These are phyloP conservation scores for Cryomyces minteri DNA, from an alignment of 495 filamentous ascomycete genomes.

Conservation along the genomic window DNA sequence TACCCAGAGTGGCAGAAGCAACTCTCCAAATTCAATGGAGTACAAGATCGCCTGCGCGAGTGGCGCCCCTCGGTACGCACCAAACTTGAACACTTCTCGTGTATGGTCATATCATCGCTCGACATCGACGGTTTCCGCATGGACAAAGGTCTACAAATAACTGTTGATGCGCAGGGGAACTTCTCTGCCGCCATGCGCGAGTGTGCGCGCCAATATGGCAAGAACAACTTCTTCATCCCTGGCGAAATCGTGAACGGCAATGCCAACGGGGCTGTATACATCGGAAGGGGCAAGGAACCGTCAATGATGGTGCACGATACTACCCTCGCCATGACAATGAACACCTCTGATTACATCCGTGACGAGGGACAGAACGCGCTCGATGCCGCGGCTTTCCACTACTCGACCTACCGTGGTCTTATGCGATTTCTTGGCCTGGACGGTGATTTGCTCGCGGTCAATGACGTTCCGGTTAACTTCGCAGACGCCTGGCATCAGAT, in stretches of 20 bases:
- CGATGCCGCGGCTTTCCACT: conserved; percentile 52
- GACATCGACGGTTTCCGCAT: conserved; percentile 32
- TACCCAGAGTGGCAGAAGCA: conserved; percentile 40
- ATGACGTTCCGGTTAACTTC: conserved; percentile 41
- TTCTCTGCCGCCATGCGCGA: conserved; percentile 24
- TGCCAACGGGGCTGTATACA: conserved; percentile 42
- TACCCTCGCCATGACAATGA: conserved; percentile 14
- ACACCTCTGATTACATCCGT: conserved; percentile 37
- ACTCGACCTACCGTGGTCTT: conserved; percentile 49
- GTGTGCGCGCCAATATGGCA: conserved; percentile 24
- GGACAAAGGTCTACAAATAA: conserved; percentile 29
- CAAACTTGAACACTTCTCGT: conserved; percentile 44
- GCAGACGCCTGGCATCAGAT: conserved; percentile 43
- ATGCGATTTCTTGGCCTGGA: conserved; percentile 48
- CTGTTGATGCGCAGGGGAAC: conserved; percentile 26
- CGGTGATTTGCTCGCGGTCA: conserved; percentile 41
- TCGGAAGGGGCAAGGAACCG: conserved; percentile 46
- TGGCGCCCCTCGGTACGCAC: conserved; percentile 43
- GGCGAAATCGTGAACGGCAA: conserved; percentile 40
- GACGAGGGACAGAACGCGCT: conserved; percentile 35
- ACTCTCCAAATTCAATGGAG: conserved; percentile 54
- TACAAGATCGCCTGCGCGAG: conserved; percentile 57
- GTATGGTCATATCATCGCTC: conserved; percentile 38
- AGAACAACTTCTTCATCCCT: conserved; percentile 29
- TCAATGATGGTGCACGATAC: conserved; percentile 28